Base-by-base conservation (phyloP, 306 rosid genomes). In the Hylodesmum podocarpum region DNA sequence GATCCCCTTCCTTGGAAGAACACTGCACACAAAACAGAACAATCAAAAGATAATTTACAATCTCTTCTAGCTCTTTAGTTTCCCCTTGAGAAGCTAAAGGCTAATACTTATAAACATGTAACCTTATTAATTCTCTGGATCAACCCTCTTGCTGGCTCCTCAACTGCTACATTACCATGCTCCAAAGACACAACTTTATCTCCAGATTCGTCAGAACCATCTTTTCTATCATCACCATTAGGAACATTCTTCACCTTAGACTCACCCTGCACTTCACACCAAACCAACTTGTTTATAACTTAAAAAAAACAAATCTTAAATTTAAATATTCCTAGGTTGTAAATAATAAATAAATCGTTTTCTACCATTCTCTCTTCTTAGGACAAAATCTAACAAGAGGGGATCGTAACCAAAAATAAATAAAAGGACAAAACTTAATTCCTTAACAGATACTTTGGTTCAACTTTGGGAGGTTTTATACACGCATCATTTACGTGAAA, bases 221-320 rank as follows among this genome's bases (percentile, higher is more conserved):
- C 79, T 24, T 22, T 65, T 47, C 53, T 51, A 76, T 65, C 68
- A 80, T 9, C 81, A 71, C 71, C 72, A 84, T 8, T 78, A 55
- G 3, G 66, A 36, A 25, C 57, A 51, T 53, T 7, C 14, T 15
- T 64, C 58, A 47, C 72, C 58, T 80, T 46, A 37, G 61, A 61
- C 25, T 75, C 72, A 57, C 40, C 82, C 80, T 83, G 75, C 64
- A 78, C 22, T 72, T 66, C 39, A 37, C 19, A 19, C 15, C 11
- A 53, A 65, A 46, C 64, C 65, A 76, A 68, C 22, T 24, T 21
- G 40, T 37, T 69, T 10, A 51, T 11, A 25, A 27, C 13, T 57
- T 57, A 14, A 59, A 59, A 29, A 59, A 6, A 37, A 37, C 6
- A 41, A 41, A 4, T 59, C 24, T 6, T n/a, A 14, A 59, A 61